Evolutionary conservation across 2,329 filamentous ascomycete genomes (phyloP).

Genomic region (Magnaporthiopsis incrustans): DNA sequence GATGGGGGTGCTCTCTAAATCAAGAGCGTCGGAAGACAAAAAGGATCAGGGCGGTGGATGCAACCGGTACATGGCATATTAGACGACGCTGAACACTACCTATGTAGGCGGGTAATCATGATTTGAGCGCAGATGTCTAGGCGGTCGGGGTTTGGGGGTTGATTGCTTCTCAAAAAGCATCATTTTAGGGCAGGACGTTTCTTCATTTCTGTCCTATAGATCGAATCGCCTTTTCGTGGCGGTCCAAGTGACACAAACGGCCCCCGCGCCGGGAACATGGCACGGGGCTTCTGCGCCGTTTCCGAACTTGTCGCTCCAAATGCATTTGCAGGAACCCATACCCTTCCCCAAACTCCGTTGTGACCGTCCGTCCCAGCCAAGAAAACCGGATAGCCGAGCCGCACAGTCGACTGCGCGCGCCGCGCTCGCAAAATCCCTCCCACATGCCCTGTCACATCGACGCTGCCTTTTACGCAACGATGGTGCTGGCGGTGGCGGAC

Average conservation of each 20-base stretch:
- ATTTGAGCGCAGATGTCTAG: not conserved
- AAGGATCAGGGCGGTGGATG: not conserved
- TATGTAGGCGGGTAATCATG: not conserved
- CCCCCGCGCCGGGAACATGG: not conserved
- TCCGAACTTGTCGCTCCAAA: not conserved
- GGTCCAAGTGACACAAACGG: not conserved
- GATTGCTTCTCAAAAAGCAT: not conserved
- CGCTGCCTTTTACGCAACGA: conserved; percentile 66
- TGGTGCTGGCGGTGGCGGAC: conserved; percentile 89
- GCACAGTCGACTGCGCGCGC: conserved; percentile 8
- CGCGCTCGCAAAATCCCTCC: conserved; percentile 20
- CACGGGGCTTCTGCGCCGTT: not conserved
- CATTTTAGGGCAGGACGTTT: not conserved
- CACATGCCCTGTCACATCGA: conserved; percentile 15
- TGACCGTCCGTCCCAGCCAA: conserved; percentile 6
- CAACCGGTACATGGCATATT: not conserved
- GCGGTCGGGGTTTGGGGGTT: not conserved
- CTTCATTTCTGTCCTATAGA: not conserved
- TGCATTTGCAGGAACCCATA: conserved; percentile 1
- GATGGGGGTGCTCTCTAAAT: not conserved
- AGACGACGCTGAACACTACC: not conserved
- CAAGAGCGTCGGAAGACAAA: not conserved
- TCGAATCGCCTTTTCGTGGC: not conserved
- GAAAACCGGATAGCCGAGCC: not conserved
- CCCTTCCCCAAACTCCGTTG: conserved; percentile 6